phyloP scores from a whole-genome alignment of 257 asterid genomes.

The Ligustrum vulgare region DNA sequence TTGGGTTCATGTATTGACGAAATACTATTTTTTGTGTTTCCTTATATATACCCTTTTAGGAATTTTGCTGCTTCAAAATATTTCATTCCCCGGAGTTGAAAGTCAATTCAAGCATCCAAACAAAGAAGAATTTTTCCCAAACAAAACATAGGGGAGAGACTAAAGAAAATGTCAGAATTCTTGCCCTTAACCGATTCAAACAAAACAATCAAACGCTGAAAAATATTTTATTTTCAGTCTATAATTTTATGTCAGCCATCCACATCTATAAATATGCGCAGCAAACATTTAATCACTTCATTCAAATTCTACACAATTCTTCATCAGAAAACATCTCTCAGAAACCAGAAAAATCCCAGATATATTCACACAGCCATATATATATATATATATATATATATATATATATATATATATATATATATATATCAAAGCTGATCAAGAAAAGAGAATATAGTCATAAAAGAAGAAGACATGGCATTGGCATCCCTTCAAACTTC shows the following conservation, averaged over 20 bases:
- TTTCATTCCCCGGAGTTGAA: not conserved
- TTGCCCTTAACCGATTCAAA: constrained; percentile 22
- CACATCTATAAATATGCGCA: not conserved
- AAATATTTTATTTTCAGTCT: constrained; percentile 2
- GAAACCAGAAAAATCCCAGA: not conserved
- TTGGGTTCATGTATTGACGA: too few relatives aligned
- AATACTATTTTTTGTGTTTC: too few relatives aligned
- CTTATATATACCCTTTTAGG: not conserved
- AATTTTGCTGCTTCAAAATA: not conserved
- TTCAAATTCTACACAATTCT: constrained; percentile 6
- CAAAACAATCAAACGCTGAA: constrained; percentile 15
- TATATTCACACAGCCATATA: not conserved
- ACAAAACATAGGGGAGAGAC: too few relatives aligned
- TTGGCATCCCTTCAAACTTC: constrained; percentile 30
- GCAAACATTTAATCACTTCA: constrained; percentile 1
- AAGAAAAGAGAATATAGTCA: not conserved
- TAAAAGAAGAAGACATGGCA: constrained; percentile 18
- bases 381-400: not conserved
- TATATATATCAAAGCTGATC: not conserved
- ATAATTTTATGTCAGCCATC: not conserved
- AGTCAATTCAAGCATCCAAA: not conserved
- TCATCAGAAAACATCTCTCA: not conserved
- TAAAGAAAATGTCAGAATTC: too few relatives aligned
- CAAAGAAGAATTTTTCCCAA: too few relatives aligned
- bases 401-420: not conserved